Conservation (phyloP, 1,284 basidiomycete genomes). For the Stereum hirsutum region DNA sequence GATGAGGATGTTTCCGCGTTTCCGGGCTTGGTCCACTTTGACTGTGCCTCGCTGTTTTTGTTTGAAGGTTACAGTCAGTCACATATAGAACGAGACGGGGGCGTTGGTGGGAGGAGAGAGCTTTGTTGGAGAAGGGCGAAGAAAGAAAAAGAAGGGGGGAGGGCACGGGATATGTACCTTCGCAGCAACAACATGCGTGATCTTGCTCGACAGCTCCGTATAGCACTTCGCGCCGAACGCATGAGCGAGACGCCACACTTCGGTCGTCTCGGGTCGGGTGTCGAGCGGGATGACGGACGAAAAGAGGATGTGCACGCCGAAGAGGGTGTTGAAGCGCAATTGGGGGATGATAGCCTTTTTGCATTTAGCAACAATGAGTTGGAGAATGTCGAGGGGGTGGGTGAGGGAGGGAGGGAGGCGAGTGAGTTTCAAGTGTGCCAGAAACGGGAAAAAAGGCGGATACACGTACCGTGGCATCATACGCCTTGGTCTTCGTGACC, state of each 20-base stretch:
- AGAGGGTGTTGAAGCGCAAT: constrained; percentile 69
- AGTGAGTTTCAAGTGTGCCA: too few species aligned
- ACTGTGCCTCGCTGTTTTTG: constrained; percentile 84
- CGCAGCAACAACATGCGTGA: constrained; percentile 90
- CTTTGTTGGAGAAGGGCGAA: too few species aligned
- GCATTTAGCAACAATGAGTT: constrained; percentile 1
- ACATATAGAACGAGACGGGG: background rate
- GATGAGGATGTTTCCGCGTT: constrained; percentile 63
- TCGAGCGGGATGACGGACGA: constrained; percentile 91
- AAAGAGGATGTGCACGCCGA: constrained; percentile 78
- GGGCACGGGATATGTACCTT: constrained; percentile 40
- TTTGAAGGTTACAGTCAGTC: too few species aligned
- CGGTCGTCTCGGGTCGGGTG: constrained; percentile 67
- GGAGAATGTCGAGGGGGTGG: constrained; percentile 3
- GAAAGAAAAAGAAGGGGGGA: background rate
- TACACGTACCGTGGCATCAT: constrained; percentile 55
- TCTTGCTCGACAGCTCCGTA: constrained; percentile 52
- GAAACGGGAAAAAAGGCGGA: too few species aligned
- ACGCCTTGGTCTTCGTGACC: constrained; percentile 20
- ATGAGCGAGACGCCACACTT: constrained; percentile 82
- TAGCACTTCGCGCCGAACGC: constrained; percentile 86
- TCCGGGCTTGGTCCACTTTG: constrained; percentile 79
- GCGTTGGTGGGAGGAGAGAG: too few species aligned
- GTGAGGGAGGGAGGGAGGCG: background rate
- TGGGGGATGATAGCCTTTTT: constrained; percentile 73